Conservation (phyloP, 495 filamentous ascomycete species). For the Neurospora tetraspora region DNA sequence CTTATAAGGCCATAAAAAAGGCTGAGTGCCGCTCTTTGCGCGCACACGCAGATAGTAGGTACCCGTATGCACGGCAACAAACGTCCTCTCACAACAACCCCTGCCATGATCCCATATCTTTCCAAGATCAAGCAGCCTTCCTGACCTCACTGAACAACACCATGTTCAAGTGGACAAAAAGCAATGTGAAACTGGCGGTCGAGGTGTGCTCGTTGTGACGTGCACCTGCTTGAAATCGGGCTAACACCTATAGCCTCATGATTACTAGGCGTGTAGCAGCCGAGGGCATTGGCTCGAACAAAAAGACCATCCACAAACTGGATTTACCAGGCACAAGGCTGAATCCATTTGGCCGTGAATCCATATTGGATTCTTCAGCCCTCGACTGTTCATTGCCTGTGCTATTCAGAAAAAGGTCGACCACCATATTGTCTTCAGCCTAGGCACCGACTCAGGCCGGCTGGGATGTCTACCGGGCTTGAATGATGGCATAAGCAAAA, state of each 20-base stretch:
- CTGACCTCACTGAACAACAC: background rate
- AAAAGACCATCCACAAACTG: background rate
- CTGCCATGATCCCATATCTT: background rate
- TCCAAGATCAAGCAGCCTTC: background rate
- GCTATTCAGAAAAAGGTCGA: background rate
- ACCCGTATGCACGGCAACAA: background rate
- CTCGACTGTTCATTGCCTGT: background rate
- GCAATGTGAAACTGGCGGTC: background rate
- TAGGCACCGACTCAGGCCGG: background rate
- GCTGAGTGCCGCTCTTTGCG: background rate
- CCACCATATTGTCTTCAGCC: background rate
- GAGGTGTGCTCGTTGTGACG: background rate
- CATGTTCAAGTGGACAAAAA: background rate
- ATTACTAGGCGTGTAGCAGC: background rate
- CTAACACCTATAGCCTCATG: background rate
- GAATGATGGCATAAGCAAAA: background rate
- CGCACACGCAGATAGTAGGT: background rate
- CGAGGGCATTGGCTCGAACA: background rate
- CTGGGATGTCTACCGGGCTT: background rate
- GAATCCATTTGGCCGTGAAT: background rate
- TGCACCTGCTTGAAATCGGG: background rate
- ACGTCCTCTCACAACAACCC: background rate
- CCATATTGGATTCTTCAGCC: background rate
- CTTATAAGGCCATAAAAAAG: background rate
- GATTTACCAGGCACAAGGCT: background rate